Conservation (phyloP, 345 rosid species). For the Garcia nutans region DNA sequence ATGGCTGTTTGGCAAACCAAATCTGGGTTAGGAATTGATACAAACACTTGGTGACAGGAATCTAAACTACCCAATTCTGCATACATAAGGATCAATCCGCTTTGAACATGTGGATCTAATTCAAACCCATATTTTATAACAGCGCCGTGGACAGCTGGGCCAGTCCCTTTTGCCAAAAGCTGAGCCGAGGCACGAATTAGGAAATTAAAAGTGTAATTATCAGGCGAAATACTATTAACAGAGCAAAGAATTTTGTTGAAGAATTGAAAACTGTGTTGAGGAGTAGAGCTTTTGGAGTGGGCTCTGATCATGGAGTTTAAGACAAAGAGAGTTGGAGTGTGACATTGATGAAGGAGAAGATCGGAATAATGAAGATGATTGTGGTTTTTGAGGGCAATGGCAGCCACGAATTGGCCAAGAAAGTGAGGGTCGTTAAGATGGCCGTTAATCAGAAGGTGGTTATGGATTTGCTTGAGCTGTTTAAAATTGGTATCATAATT, state of each 20-base stretch:
- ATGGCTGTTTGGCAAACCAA: slow-evolving; percentile 49
- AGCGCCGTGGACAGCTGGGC: slow-evolving; percentile 41
- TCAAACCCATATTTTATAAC: slow-evolving; percentile 54
- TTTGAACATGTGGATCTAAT: slow-evolving; percentile 53
- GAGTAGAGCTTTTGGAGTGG: slow-evolving; percentile 46
- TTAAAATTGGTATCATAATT: slow-evolving; percentile 27
- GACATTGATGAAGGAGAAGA: slow-evolving; percentile 45
- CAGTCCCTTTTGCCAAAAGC: slow-evolving; percentile 30
- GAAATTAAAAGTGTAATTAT: slow-evolving; percentile 63
- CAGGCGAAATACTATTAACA: slow-evolving; percentile 35
- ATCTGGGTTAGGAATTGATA: slow-evolving; percentile 42
- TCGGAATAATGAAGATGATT: slow-evolving; percentile 41
- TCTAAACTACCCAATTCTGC: slow-evolving; percentile 47
- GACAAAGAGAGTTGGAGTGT: slow-evolving; percentile 46
- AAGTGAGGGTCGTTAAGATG: slow-evolving; percentile 40
- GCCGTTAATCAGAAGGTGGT: slow-evolving; percentile 47
- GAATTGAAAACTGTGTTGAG: slow-evolving; percentile 41
- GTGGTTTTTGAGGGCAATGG: slow-evolving; percentile 48
- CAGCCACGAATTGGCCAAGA: slow-evolving; percentile 52
- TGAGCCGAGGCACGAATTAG: slow-evolving; percentile 48
- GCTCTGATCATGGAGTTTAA: slow-evolving; percentile 64
- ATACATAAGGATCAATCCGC: slow-evolving; percentile 54
- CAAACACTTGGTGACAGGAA: slow-evolving; percentile 44
- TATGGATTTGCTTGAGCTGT: slow-evolving; percentile 55
- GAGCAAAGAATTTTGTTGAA: slow-evolving; percentile 38